Evolutionary conservation across 495 filamentous ascomycete species (phyloP), one percentile per base, ranked within the genome.

Genomic region (Lasiosphaeria miniovina): DNA sequence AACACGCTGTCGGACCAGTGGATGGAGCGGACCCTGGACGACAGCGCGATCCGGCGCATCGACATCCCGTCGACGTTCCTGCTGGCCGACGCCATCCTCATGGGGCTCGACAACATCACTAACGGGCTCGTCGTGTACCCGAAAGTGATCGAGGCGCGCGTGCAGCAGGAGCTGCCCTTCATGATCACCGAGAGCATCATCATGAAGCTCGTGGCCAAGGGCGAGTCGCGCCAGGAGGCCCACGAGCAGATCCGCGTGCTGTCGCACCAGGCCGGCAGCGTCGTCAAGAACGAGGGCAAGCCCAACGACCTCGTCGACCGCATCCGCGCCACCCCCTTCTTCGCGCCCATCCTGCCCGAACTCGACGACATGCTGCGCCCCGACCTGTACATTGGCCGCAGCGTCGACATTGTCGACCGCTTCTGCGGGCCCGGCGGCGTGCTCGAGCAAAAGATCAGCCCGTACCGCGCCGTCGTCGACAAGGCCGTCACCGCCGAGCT

Each of bases 201-300:
- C 73, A 96, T 96, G 91, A 85, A 84, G 68, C 82, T 94, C 52
- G 86, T 90, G 43, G 80, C 81, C 60, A 82, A 88, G 63, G 91
- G 91, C 35, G 82, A 80, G 12, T 90, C 85, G 45, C 81, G 95
- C 53, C 94, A 98, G 71, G 89, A 96, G 32, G 88, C 94, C 4
- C 95, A 98, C 71, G 94, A 98, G 77, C 79, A 91, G 68, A 91
- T 98, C 75, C 85, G 89, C 57, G 89, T 96, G 12, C 80, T 97
- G 59, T 89, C 85, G n/a, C 92, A 93, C 73, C 79, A 98, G 76
- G 92, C 94, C 4, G 82, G 81, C 61, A 80, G 80, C 43, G 84
- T 87, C 15, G 91, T 98, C 54, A 97, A 97, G 80, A 81, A 79
- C 24, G 68, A 80, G 71, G 92, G 91, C 46, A 83, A 85, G 58